A percentile compares a stretch with the other conserved stretches of the same genome.
Evolutionary conservation across 306 rosid species (phyloP).

Genomic region (Prunus mongolica): DNA sequence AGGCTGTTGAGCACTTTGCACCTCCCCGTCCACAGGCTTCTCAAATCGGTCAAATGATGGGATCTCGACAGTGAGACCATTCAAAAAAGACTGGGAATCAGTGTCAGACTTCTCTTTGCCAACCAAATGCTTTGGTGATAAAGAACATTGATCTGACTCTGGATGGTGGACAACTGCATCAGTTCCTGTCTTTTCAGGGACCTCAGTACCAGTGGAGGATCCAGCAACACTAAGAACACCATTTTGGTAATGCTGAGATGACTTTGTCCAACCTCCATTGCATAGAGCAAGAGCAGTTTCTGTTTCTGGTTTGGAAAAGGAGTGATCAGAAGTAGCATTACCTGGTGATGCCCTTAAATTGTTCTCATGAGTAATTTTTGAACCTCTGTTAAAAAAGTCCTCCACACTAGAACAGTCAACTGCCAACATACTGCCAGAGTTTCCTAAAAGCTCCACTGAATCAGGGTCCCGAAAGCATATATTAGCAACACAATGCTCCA

Average conservation of each 20-base stretch:
- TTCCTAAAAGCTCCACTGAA: slow-evolving; percentile 38
- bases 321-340: slow-evolving; percentile 34
- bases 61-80: slow-evolving; percentile 56
- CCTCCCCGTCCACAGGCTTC: slow-evolving; percentile 49
- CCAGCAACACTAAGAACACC: slow-evolving; percentile 29
- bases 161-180: slow-evolving; percentile 23
- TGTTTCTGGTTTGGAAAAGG: slow-evolving; percentile 33
- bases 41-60: slow-evolving; percentile 51
- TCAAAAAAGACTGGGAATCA: slow-evolving; percentile 42
- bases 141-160: slow-evolving; percentile 29
- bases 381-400: slow-evolving; percentile 35
- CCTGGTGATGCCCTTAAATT: slow-evolving; percentile 29
- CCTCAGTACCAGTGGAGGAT: slow-evolving; percentile 29
- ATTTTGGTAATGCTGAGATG: slow-evolving; percentile 26
- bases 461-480: slow-evolving; percentile 40
- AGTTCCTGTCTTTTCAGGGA: slow-evolving; percentile 32
- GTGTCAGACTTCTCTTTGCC: slow-evolving; percentile 39
- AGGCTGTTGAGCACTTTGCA: slow-evolving; percentile 44
- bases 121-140: slow-evolving; percentile 27
- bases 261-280: slow-evolving; percentile 14
- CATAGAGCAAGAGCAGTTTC: slow-evolving; percentile 28
- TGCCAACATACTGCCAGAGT: slow-evolving; percentile 28
- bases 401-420: slow-evolving; percentile 32
- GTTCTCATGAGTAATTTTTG: slow-evolving; percentile 26
- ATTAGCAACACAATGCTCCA: slow-evolving; percentile 56